A percentile compares a stretch with the other conserved stretches of the same genome.
Conservation (phyloP, 2,329 filamentous ascomycete species). For the Exophiala xenobiotica region DNA sequence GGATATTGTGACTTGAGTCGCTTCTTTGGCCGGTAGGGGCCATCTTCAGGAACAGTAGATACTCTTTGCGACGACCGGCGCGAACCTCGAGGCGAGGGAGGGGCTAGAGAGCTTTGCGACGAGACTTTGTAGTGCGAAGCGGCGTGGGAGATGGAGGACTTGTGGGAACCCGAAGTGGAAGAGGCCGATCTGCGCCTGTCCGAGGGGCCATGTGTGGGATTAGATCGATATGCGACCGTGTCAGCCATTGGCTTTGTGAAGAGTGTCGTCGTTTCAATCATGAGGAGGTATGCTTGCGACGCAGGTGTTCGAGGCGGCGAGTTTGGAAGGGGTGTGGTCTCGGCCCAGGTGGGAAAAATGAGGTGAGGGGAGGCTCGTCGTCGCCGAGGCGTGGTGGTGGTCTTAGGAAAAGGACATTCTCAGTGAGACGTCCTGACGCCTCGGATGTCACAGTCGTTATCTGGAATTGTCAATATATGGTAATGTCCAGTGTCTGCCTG, state of each 20-base stretch:
- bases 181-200: conserved; percentile 33
- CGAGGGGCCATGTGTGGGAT: conserved; percentile 12
- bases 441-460: no score
- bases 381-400: no score
- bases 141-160: conserved; percentile 33
- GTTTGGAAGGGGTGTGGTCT: no score
- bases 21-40: conserved; percentile 37
- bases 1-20: conserved; percentile 74
- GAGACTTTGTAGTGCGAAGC: conserved; percentile 42
- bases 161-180: conserved; percentile 56
- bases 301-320: no score
- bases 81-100: conserved; percentile 50
- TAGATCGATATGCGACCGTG: conserved; percentile 19
- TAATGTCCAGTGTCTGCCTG: no score
- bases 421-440: no score
- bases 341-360: no score
- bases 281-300: background rate
- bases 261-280: conserved; percentile 2
- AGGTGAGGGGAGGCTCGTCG: no score
- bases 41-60: conserved; percentile 35
- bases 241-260: conserved; percentile 17
- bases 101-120: conserved; percentile 60
- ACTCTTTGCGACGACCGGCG: conserved; percentile 39
- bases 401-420: no score
- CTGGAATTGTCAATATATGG: no score